These are phyloP conservation scores for Xylariaceae sp. DNA, from an alignment of 2,329 filamentous ascomycete species.

Conservation along the genomic window DNA sequence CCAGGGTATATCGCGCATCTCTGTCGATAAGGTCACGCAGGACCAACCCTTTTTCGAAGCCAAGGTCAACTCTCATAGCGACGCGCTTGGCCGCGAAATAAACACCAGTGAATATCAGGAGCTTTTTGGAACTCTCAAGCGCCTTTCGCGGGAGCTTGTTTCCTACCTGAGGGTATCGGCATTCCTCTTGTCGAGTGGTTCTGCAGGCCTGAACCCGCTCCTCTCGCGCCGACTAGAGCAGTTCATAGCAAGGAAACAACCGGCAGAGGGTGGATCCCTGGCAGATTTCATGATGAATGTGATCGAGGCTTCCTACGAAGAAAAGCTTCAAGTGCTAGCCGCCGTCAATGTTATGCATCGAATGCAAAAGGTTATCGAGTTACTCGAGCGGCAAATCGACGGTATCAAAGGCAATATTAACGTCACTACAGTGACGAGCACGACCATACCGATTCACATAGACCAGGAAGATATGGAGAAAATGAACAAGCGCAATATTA, in stretches of 20 bases:
- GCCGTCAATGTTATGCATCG: slow-evolving; percentile 79
- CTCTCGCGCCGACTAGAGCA: slow-evolving; percentile 85
- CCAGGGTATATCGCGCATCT: slow-evolving; percentile 81
- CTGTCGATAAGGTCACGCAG: slow-evolving; percentile 74
- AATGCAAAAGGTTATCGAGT: slow-evolving; percentile 80
- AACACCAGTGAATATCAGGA: slow-evolving; percentile 53
- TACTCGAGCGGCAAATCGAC: slow-evolving; percentile 82
- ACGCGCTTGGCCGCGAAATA: slow-evolving; percentile 35
- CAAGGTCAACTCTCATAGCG: slow-evolving; percentile 61
- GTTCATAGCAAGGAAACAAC: slow-evolving; percentile 82
- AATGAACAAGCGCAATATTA: slow-evolving; percentile 49
- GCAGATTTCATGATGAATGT: slow-evolving; percentile 98
- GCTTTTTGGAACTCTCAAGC: slow-evolving; percentile 81
- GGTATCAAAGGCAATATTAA: slow-evolving; percentile 87
- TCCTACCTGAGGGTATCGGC: slow-evolving; percentile 84
- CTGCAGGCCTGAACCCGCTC: slow-evolving; percentile 77
- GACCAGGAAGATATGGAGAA: slow-evolving; percentile 62
- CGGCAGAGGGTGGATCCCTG: slow-evolving; percentile 81
- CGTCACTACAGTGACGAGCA: slow-evolving; percentile 77
- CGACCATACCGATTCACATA: slow-evolving; percentile 65
- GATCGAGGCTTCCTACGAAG: slow-evolving; percentile 84
- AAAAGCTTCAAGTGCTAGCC: slow-evolving; percentile 87
- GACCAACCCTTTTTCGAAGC: slow-evolving; percentile 89
- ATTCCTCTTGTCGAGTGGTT: slow-evolving; percentile 72
- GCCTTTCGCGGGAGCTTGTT: slow-evolving; percentile 84